Evolutionary conservation across 2,329 filamentous ascomycete genomes (phyloP).

Genomic region (Botrytis pseudocinerea): DNA sequence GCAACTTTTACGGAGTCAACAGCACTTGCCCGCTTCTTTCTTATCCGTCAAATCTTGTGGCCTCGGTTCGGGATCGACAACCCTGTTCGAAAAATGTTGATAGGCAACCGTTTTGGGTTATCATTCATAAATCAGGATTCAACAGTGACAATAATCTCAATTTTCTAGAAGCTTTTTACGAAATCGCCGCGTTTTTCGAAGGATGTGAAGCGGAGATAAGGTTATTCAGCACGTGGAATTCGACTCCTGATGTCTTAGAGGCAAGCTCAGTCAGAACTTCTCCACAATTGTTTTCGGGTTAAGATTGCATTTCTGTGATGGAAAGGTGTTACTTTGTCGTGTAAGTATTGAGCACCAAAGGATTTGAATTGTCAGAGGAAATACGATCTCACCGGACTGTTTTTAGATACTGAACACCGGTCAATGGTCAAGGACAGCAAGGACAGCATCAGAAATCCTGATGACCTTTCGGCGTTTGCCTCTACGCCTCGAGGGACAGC

Average conservation of each 20-base stretch:
- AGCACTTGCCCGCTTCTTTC: not conserved
- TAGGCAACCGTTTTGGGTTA: conserved; percentile 1
- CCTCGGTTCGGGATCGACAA: conserved; percentile 2
- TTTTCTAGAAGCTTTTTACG: conserved; percentile 1
- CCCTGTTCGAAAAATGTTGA: not conserved
- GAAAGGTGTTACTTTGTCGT: not conserved
- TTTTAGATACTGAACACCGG: not conserved
- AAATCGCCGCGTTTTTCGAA: not conserved
- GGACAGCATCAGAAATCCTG: not conserved
- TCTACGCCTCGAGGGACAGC: not conserved
- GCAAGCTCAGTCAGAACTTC: not conserved
- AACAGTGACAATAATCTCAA: not conserved
- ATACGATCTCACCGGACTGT: not conserved
- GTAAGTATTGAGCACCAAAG: not conserved
- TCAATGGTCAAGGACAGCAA: not conserved
- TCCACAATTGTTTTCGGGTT: not conserved
- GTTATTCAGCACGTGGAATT: conserved; percentile 3
- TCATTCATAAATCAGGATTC: conserved; percentile 2
- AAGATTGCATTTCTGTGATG: not conserved
- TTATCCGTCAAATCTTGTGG: not conserved
- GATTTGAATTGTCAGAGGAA: not conserved
- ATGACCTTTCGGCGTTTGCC: not conserved
- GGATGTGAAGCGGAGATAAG: not conserved
- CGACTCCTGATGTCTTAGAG: not conserved
- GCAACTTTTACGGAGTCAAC: not conserved